Conservation (phyloP, 768 basidiomycete genomes). For the Boletus reticulatus region DNA sequence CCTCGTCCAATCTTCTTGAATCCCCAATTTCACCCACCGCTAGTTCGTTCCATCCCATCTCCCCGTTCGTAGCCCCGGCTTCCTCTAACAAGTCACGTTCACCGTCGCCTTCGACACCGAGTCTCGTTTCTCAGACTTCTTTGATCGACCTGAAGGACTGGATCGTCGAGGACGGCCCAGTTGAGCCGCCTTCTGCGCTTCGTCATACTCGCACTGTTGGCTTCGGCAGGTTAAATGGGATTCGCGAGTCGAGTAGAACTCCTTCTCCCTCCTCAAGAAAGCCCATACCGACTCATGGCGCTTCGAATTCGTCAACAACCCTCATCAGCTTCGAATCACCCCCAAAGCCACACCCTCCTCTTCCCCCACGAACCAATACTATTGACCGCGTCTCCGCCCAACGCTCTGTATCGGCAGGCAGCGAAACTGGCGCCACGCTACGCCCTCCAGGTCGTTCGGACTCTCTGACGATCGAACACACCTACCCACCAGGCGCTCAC, state of each 20-base stretch:
- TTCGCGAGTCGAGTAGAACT: conserved; percentile 24
- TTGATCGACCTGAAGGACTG: conserved; percentile 73
- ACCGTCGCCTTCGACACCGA: conserved; percentile 47
- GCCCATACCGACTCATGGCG: not conserved
- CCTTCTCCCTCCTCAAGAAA: conserved; percentile 17
- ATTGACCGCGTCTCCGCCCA: conserved; percentile 40
- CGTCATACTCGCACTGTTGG: conserved; percentile 11
- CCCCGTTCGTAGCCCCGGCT: conserved; percentile 32
- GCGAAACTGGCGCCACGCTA: conserved; percentile 16
- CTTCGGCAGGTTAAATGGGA: conserved; percentile 13
- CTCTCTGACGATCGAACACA: conserved; percentile 56
- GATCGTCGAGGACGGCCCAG: conserved; percentile 62
- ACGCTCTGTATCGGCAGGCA: conserved; percentile 11
- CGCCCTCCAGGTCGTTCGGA: conserved; percentile 39
- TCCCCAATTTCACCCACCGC: conserved; percentile 49
- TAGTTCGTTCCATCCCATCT: conserved; percentile 41
- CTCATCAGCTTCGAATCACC: conserved; percentile 60
- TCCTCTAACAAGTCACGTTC: conserved; percentile 33
- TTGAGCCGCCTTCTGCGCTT: conserved; percentile 15
- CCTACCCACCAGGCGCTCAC: conserved; percentile 47
- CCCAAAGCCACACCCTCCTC: conserved; percentile 49
- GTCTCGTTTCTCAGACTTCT: conserved; percentile 47
- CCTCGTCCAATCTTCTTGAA: conserved; percentile 40
- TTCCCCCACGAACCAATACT: conserved; percentile 61
- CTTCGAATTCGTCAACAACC: conserved; percentile 31